A percentile compares a stretch with the other conserved stretches of the same genome.
Evolutionary conservation across 306 rosid species (phyloP).

Genomic region (Clitoria ternatea): DNA sequence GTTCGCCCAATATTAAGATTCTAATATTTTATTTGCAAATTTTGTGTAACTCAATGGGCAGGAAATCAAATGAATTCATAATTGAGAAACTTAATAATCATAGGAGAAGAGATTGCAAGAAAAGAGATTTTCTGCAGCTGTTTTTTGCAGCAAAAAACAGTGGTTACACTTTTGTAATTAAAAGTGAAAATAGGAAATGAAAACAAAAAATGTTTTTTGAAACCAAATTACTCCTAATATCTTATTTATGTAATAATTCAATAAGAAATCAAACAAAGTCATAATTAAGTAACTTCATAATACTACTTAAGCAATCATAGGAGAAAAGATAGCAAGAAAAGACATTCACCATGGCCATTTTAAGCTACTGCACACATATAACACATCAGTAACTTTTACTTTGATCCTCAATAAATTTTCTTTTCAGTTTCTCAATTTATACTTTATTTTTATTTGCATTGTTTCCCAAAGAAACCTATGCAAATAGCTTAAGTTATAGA

Average conservation of each 20-base stretch:
- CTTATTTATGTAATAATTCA: too few relatives aligned
- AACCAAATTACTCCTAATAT: too few relatives aligned
- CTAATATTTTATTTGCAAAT: not conserved
- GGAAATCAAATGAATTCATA: not conserved
- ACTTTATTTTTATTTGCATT: not conserved
- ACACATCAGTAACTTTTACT: not conserved
- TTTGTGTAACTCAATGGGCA: not conserved
- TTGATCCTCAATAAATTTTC: not conserved
- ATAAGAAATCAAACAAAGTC: not conserved
- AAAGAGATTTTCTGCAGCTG: not conserved
- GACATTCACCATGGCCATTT: not conserved
- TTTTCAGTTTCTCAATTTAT: not conserved
- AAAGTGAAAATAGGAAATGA: too few relatives aligned
- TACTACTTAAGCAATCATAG: not conserved
- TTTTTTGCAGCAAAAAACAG: too few relatives aligned
- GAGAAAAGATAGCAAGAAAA: not conserved
- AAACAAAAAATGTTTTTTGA: too few relatives aligned
- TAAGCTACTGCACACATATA: not conserved
- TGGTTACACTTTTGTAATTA: too few relatives aligned
- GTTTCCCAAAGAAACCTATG: too few relatives aligned
- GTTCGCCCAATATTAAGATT: not conserved
- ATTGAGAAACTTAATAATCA: too few relatives aligned
- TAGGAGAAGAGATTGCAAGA: not conserved
- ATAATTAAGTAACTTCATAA: not conserved
- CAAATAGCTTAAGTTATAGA: too few relatives aligned